Percentiles rank a stretch among this genome's conserved stretches.
Conservation (phyloP, 495 filamentous ascomycete species). For the Daldinia childiae region DNA sequence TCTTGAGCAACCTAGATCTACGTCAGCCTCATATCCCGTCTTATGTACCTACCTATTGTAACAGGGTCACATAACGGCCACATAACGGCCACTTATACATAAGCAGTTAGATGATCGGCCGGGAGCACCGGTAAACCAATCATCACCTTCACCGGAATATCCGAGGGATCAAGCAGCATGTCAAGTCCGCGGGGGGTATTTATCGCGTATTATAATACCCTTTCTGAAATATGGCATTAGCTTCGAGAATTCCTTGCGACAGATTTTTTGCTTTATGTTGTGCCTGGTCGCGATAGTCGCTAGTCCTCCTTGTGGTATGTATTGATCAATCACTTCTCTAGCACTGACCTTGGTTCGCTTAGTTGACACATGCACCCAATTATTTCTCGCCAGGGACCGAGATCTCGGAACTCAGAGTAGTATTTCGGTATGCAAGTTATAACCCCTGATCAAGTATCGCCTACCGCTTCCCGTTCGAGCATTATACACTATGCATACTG, state of each 20-base stretch:
- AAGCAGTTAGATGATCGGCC: conserved; percentile 28
- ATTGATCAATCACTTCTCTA: conserved; percentile 7
- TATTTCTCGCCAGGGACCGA: conserved; percentile 24
- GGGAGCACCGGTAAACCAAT: conserved; percentile 40
- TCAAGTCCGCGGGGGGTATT: background rate
- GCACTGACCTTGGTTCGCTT: background rate
- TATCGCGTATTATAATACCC: background rate
- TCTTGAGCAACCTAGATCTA: conserved; percentile 14
- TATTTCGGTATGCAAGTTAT: conserved; percentile 35
- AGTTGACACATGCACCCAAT: background rate
- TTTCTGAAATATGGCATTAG: background rate
- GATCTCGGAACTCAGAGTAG: conserved; percentile 27
- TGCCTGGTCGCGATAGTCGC: background rate
- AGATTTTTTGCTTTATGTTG: background rate
- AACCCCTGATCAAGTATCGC: conserved; percentile 27
- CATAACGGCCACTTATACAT: background rate
- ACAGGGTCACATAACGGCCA: background rate
- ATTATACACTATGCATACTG: conserved; percentile 23
- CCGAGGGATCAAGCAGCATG: conserved; percentile 4
- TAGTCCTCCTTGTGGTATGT: background rate
- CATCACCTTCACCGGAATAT: conserved; percentile 7
- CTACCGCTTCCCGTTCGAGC: conserved; percentile 39
- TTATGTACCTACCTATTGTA: background rate
- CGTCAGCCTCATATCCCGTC: conserved; percentile 16
- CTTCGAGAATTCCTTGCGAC: background rate